Conservation (phyloP, 768 basidiomycete species). For the Pulveroboletus sp. region DNA sequence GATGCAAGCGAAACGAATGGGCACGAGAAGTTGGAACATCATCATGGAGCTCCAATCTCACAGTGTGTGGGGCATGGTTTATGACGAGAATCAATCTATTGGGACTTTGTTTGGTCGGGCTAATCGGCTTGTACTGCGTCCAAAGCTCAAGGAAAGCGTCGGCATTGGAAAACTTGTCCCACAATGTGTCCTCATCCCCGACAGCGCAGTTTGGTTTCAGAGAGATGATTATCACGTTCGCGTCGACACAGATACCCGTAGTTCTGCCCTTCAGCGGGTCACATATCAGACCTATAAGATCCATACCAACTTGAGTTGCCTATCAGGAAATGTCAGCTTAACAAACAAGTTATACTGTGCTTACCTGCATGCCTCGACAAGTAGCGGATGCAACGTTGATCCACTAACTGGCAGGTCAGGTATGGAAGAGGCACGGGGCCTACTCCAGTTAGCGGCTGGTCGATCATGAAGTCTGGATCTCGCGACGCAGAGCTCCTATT, state of each 20-base stretch:
- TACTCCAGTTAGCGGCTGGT: constrained; percentile 35
- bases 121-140: constrained; percentile 37
- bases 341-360: constrained; percentile 31
- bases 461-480: constrained; percentile 32
- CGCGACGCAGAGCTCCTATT: constrained; percentile 29
- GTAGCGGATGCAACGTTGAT: constrained; percentile 34
- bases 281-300: constrained; percentile 28
- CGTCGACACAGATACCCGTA: constrained; percentile 1
- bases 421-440: constrained; percentile 37
- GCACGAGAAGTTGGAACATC: too few relatives aligned
- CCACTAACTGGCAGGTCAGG: constrained; percentile 43
- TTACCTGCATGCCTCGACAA: constrained; percentile 42
- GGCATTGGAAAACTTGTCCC: neutral
- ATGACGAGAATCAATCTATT: constrained; percentile 35
- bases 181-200: constrained; percentile 34
- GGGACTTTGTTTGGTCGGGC: constrained; percentile 42
- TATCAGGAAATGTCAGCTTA: constrained; percentile 23
- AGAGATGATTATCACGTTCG: constrained; percentile 7
- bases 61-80: constrained; percentile 36
- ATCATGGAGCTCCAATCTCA: constrained; percentile 31
- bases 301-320: constrained; percentile 27
- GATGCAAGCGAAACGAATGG: constrained; percentile 7
- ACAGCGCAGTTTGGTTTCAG: constrained; percentile 19
- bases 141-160: constrained; percentile 1
- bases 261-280: neutral